Evolutionary conservation across 2,329 filamentous ascomycete species (phyloP).

Genomic region (Teratosphaeria viscida): DNA sequence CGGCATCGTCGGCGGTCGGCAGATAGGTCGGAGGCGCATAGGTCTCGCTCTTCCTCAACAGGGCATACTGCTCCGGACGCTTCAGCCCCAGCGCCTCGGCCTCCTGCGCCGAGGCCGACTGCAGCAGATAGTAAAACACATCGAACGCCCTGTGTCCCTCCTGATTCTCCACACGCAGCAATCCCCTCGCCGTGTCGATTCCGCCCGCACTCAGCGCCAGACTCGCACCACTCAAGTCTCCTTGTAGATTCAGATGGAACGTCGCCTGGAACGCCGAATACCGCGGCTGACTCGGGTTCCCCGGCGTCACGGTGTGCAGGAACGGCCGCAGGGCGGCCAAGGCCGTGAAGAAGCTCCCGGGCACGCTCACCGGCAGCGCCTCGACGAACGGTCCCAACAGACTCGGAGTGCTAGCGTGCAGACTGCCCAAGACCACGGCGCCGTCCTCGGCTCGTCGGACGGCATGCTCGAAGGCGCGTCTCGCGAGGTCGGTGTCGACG

Average conservation of each 20-base stretch:
- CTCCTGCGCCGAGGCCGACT: constrained; percentile 83
- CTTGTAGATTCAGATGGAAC: constrained; percentile 70
- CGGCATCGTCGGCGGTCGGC: constrained; percentile 83
- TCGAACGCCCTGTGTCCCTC: constrained; percentile 86
- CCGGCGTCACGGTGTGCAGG: constrained; percentile 73
- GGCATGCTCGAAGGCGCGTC: constrained; percentile 91
- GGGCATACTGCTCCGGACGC: constrained; percentile 61
- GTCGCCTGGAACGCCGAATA: constrained; percentile 73
- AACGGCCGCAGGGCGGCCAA: constrained; percentile 78
- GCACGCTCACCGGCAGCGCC: constrained; percentile 69
- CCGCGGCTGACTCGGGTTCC: constrained; percentile 73
- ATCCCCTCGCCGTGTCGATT: constrained; percentile 70
- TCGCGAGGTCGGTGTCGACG: constrained; percentile 67
- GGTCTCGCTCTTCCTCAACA: constrained; percentile 74
- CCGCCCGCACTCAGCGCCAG: constrained; percentile 77
- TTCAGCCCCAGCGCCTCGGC: constrained; percentile 78
- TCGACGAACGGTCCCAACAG: constrained; percentile 71
- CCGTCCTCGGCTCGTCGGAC: constrained; percentile 89
- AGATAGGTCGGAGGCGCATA: constrained; percentile 81
- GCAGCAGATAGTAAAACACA: constrained; percentile 93
- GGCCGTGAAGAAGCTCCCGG: constrained; percentile 63
- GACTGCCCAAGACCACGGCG: constrained; percentile 78
- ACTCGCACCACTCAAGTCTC: constrained; percentile 64
- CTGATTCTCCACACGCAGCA: constrained; percentile 70
- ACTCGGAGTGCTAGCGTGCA: constrained; percentile 81